Percentiles rank a stretch among this genome's conserved stretches.
Conservation (phyloP, 1,284 basidiomycete genomes). For the Dichomitus squalens region DNA sequence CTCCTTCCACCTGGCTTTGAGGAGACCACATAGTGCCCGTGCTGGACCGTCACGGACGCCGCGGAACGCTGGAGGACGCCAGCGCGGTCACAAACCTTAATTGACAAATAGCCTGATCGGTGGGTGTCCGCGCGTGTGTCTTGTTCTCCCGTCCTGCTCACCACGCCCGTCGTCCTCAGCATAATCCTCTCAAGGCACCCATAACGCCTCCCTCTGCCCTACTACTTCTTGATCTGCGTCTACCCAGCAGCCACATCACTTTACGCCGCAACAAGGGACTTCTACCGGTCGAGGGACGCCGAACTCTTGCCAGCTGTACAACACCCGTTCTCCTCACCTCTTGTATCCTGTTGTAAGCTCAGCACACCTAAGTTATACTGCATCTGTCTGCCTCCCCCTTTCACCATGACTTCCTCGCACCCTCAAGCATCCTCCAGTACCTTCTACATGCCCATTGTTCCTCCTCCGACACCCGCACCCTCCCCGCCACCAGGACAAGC, state of each 20-base stretch:
- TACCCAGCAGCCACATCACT: neutral
- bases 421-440: slow-evolving; percentile 11
- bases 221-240: neutral
- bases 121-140: neutral
- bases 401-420: slow-evolving; percentile 15
- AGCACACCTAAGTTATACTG: neutral
- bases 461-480: slow-evolving; percentile 72
- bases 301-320: neutral
- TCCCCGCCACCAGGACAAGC: slow-evolving; percentile 48
- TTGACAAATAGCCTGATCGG: slow-evolving; percentile 8
- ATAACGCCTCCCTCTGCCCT: neutral
- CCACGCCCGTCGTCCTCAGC: neutral
- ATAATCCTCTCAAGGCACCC: neutral
- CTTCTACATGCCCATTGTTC: slow-evolving; percentile 58
- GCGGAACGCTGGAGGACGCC: neutral
- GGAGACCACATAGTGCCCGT: too few species aligned
- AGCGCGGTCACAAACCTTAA: too few species aligned
- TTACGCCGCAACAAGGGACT: neutral
- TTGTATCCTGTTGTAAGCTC: neutral
- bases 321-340: neutral
- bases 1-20: too few species aligned
- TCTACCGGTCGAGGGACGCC: neutral
- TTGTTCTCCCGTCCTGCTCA: neutral
- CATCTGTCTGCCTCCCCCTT: neutral
- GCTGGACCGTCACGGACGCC: neutral